phyloP scores from a whole-genome alignment of 2,329 filamentous ascomycete species.

The Ramularia endophylla region DNA sequence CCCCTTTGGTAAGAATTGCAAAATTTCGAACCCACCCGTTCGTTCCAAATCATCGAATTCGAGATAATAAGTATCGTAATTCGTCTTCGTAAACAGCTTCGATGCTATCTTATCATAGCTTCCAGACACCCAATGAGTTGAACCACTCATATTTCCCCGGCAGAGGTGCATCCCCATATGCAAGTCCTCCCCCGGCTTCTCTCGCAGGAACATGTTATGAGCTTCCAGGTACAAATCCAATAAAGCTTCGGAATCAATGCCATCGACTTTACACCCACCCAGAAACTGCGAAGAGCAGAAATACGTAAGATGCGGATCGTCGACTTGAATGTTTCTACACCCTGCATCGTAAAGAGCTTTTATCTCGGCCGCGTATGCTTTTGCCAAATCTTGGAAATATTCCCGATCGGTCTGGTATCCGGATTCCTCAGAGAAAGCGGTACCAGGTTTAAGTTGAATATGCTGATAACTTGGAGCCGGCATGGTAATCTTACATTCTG shows the following conservation, averaged over 20 bases:
- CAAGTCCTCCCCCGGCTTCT: conserved; percentile 13
- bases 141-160: conserved; percentile 22
- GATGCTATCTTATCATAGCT: conserved; percentile 26
- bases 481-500: conserved; percentile 23
- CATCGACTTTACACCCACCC: conserved; percentile 16
- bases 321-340: conserved; percentile 20
- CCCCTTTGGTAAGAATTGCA: conserved; percentile 24
- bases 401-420: conserved; percentile 23
- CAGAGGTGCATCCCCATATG: conserved; percentile 25
- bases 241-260: conserved; percentile 17
- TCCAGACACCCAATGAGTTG: conserved; percentile 17
- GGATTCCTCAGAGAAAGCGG: conserved; percentile 18
- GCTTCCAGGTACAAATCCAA: conserved; percentile 21
- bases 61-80: conserved; percentile 28
- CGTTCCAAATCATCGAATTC: conserved; percentile 28
- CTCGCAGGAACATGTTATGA: conserved; percentile 17
- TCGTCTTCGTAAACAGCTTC: conserved; percentile 22
- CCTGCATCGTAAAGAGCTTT: conserved; percentile 20
- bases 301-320: conserved; percentile 25
- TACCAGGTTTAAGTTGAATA: conserved; percentile 24
- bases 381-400: conserved; percentile 25
- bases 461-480: conserved; percentile 28
- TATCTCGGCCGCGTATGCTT: conserved; percentile 20
- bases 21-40: conserved; percentile 28
- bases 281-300: conserved; percentile 24